Conservation (phyloP, 2,329 filamentous ascomycete genomes). For the Botryotinia globosa region DNA sequence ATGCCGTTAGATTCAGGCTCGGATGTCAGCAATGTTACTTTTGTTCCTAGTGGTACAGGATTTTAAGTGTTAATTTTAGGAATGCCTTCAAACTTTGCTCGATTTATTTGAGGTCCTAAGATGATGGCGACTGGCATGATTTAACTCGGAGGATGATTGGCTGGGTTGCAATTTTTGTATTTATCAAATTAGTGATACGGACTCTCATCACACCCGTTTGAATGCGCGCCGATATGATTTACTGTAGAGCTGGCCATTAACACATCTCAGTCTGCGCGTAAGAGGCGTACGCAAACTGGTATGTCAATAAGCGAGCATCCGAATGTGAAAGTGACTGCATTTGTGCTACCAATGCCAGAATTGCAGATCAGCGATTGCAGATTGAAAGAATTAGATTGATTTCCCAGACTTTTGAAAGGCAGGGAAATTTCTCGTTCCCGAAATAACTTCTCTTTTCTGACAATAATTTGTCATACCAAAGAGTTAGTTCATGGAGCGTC, state of each 20-base stretch:
- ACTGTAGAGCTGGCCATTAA: not conserved
- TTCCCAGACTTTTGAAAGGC: not conserved
- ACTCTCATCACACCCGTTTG: not conserved
- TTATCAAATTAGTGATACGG: not conserved
- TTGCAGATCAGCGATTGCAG: not conserved
- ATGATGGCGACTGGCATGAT: not conserved
- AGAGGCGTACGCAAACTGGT: not conserved
- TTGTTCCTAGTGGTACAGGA: not conserved
- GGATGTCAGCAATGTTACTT: not conserved
- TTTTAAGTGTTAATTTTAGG: not conserved
- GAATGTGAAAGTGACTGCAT: not conserved
- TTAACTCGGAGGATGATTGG: not conserved
- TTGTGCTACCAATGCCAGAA: not conserved
- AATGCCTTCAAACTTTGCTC: not conserved
- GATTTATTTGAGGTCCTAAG: not conserved
- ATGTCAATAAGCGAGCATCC: not conserved
- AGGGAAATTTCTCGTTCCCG: not conserved
- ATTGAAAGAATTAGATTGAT: not conserved
- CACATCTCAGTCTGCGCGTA: not conserved
- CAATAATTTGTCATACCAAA: not conserved
- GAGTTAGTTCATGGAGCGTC: not conserved
- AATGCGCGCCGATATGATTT: not conserved
- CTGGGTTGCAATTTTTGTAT: not conserved
- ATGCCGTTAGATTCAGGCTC: not conserved
- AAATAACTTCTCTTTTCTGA: not conserved